These are phyloP conservation scores for Tephrocybe sp. DNA, from an alignment of 768 basidiomycete species.

Conservation along the genomic window DNA sequence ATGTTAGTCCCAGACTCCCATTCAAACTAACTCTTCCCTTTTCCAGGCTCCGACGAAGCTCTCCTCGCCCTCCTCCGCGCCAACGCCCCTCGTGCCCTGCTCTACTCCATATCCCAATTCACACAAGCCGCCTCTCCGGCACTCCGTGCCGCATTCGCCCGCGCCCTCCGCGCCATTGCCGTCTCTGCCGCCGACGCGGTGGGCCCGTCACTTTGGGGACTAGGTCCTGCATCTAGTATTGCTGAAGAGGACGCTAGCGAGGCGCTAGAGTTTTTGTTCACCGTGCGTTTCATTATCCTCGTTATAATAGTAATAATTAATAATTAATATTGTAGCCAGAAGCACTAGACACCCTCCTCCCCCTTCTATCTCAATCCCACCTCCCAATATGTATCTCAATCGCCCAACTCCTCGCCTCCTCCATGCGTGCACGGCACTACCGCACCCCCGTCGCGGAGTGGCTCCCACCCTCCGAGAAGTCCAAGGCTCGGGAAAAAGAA, in stretches of 20 bases:
- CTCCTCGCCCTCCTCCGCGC: constrained; percentile 55
- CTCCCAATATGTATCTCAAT: constrained; percentile 52
- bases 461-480: constrained; percentile 54
- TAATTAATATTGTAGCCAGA: constrained; percentile 39
- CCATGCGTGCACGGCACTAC: constrained; percentile 50
- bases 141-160: constrained; percentile 58
- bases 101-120: constrained; percentile 60
- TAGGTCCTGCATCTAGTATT: constrained; percentile 43
- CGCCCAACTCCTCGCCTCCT: constrained; percentile 57
- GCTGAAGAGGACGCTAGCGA: constrained; percentile 52
- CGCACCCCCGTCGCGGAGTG: constrained; percentile 57
- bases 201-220: constrained; percentile 70
- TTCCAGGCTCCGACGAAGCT: constrained; percentile 61
- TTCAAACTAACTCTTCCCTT: background rate
- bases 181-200: constrained; percentile 64
- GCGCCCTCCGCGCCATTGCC: constrained; percentile 62
- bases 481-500: background rate
- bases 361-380: constrained; percentile 50
- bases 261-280: constrained; percentile 60
- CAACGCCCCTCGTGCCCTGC: constrained; percentile 58
- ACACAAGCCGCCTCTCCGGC: constrained; percentile 33
- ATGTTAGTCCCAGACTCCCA: background rate
- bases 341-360: constrained; percentile 66
- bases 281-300: constrained; percentile 37
- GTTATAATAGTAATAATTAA: background rate